Base-by-base conservation (phyloP, 2,329 filamentous ascomycete genomes). In the Clarireedia paspali region DNA sequence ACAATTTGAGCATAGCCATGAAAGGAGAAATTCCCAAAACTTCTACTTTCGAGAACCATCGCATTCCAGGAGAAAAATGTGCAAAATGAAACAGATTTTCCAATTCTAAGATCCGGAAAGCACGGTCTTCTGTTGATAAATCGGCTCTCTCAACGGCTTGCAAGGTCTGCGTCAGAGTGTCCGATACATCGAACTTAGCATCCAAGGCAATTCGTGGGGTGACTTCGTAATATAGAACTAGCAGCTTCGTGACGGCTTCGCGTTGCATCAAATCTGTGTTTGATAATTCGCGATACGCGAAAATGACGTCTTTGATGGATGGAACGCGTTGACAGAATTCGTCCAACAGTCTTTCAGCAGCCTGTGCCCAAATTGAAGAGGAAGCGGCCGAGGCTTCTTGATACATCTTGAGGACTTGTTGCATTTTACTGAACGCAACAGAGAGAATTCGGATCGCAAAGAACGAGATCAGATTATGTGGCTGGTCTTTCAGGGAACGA, bases 121-220 rank as follows among this genome's bases (percentile, higher is more conserved):
- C 77, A 50, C 76, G 70, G 47, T 81, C 75, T 44, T 78, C 75
- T 2, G 75, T 71, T 15, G 52, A 57, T 17, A 62, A 54, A 3
- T 47, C 47, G 6, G 77, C 73, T 14, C 77, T 70, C 45, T 87
- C 81, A 9, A 89, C 71, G 34, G 77, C 77, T 55, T 80, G 76
- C 47, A 97, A 74, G 1, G 85, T 80, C 57, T 83, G 81, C 6
- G 86, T 83, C 15, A 99, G 77, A 20, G 87, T 79, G 0, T 87
- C 75, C 0, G 92, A 94, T 4, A 95, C 86, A 66, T 97, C 94
- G 65, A 96, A 94, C 62, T 88, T 94, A 63, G 91, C 87, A 61
- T 87, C 85, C 14, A 95, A 76, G 1, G 91, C 90, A 24, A 89
- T 76, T 58, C 89, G 84, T 2, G 94, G 91, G 7, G 90, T 79